Base-by-base conservation (phyloP, 768 basidiomycete species). In the Kwoniella sp. region DNA sequence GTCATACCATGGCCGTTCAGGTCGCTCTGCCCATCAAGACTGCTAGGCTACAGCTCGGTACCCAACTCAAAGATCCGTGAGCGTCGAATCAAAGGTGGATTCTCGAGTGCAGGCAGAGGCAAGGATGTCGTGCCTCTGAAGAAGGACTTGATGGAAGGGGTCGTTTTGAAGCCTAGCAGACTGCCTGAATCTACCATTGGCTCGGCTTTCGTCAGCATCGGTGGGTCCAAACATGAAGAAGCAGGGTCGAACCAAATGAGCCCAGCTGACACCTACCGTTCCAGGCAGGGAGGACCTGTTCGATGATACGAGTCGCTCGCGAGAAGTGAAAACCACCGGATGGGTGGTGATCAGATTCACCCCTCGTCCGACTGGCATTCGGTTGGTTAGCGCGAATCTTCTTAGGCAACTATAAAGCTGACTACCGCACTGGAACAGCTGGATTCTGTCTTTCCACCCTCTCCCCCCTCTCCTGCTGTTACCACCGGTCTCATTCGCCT, bases 291-390 rank as follows among this genome's bases (percentile, higher is more conserved):
- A 70, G 44, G 68, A 70, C 38, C 52, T 57, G 2, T 67, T 67
- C 38, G 46, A 34, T 12, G 63, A 69, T 5, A 47, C 17, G 53
- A 39, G 17, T 17, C 11, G 26, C 42, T 53, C 60, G 6, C 36
- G 50, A 39, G 72, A 73, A 57, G 67, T 73, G 17, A 60, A 59
- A n/a, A 73, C 72, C 36, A 71, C 68, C 3, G 72, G 72, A 14
- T 73, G 72, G 72, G 72, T 73, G 0, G 50, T 69, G 8, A 47
- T 73, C 29, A 58, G 67, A n/a, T 69, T 73, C 39, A 58, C 50
- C 2, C 70, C 70, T 10, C 53, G 63, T 19, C 69, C 72, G 5
- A 70, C 66, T 2, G 72, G 72, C 32, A 53, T 73, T 17, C 49
- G 69, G 66, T 38, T 25, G 9, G 23, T 25, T 48, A 5, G 12